Conservation (phyloP, 2,329 filamentous ascomycete species). For the Cladosporium phlei region DNA sequence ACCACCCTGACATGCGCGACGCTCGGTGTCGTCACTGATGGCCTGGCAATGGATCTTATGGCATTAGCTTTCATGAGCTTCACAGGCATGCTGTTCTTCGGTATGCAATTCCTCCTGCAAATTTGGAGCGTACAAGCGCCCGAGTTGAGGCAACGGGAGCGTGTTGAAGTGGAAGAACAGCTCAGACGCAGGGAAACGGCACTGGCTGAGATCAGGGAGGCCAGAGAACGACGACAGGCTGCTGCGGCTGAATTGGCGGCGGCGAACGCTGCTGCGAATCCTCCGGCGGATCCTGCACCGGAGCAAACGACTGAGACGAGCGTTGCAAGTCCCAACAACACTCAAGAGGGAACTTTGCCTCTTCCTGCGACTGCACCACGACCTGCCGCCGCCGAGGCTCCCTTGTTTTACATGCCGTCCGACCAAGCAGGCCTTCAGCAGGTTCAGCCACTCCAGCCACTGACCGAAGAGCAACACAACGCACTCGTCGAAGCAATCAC, state of each 20-base stretch:
- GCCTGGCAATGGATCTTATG: conserved; percentile 52
- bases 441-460: conserved; percentile 18
- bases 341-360: conserved; percentile 40
- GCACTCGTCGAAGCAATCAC: conserved; percentile 36
- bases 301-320: neutral
- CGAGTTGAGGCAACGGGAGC: conserved; percentile 40
- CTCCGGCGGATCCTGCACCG: neutral
- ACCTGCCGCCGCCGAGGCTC: conserved; percentile 47
- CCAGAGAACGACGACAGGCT: conserved; percentile 10
- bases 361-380: conserved; percentile 47
- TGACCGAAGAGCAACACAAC: conserved; percentile 16
- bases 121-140: conserved; percentile 61
- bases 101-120: conserved; percentile 62
- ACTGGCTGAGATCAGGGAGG: conserved; percentile 7
- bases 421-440: conserved; percentile 49
- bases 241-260: conserved; percentile 13
- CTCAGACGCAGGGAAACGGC: conserved; percentile 9
- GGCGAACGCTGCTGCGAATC: conserved; percentile 7
- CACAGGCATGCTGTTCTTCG: conserved; percentile 57
- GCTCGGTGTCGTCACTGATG: conserved; percentile 51
- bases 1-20: conserved; percentile 51
- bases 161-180: conserved; percentile 39
- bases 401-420: conserved; percentile 52
- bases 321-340: neutral
- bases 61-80: conserved; percentile 56